These are phyloP conservation scores for Thalassiosira allenii DNA, from an alignment of 352 stramenopile genomes.

Conservation along the genomic window DNA sequence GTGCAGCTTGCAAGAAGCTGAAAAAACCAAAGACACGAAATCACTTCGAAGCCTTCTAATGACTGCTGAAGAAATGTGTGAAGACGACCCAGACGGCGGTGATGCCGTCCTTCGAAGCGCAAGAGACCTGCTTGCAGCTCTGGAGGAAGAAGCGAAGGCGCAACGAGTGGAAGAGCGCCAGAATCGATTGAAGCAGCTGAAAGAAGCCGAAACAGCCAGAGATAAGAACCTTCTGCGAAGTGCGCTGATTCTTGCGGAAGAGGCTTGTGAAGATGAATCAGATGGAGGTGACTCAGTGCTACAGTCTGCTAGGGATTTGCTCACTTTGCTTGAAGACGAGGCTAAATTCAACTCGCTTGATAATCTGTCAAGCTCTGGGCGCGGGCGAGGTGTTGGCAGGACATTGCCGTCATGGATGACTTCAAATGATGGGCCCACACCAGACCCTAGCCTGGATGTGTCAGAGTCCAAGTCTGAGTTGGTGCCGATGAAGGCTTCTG, in stretches of 20 bases:
- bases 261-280: constrained; percentile 7
- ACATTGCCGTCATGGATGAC: constrained; percentile 36
- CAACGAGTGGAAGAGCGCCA: constrained; percentile 1
- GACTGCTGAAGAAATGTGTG: constrained; percentile 9
- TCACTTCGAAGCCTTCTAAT: not conserved
- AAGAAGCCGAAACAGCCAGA: not conserved
- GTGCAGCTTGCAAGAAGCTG: not conserved
- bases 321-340: constrained; percentile 18
- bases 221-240: not conserved
- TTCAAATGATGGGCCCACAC: not conserved
- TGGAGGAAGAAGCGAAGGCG: constrained; percentile 4
- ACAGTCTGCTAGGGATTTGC: constrained; percentile 1
- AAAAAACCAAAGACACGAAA: constrained; percentile 1
- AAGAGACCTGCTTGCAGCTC: not conserved
- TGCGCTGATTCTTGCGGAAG: constrained; percentile 14
- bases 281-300: constrained; percentile 7
- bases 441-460: not conserved
- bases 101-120: constrained; percentile 5
- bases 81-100: constrained; percentile 8
- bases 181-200: not conserved
- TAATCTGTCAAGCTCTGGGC: not conserved
- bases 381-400: constrained; percentile 3
- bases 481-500: not conserved
- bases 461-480: not conserved
- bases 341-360: not conserved